Percentiles rank a stretch among this genome's conserved stretches.
phyloP scores from a whole-genome alignment of 495 filamentous ascomycete genomes.

The Penicillium maclennaniae region DNA sequence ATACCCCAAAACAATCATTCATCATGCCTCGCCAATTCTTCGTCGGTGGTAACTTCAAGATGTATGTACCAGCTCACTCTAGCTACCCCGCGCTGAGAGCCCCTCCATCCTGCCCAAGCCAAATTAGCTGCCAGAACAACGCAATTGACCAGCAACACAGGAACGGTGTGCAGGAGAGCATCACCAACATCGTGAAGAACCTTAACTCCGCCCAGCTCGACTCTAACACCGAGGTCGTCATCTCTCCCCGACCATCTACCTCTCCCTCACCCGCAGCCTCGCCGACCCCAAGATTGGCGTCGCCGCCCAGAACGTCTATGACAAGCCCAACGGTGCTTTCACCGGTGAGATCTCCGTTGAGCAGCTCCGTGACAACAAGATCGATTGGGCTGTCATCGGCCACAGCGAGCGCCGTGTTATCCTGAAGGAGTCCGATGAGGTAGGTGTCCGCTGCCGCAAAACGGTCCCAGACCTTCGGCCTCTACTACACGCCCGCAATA shows the following conservation, averaged over 20 bases:
- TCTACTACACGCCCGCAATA: background rate
- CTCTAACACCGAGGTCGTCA: slow-evolving; percentile 69
- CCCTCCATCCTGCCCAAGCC: slow-evolving; percentile 14
- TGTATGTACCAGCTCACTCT: slow-evolving; percentile 50
- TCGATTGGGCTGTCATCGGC: slow-evolving; percentile 86
- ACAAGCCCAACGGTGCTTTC: slow-evolving; percentile 95
- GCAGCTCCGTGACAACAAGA: slow-evolving; percentile 81
- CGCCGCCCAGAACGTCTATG: slow-evolving; percentile 91
- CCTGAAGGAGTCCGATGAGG: slow-evolving; percentile 74
- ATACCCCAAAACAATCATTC: slow-evolving; percentile 12
- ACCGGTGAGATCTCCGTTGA: slow-evolving; percentile 92
- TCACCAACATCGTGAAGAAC: slow-evolving; percentile 81
- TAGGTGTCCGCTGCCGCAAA: slow-evolving; percentile 23
- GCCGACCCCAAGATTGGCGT: slow-evolving; percentile 69
- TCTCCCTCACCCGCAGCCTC: slow-evolving; percentile 74
- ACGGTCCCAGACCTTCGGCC: background rate
- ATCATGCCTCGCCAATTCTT: slow-evolving; percentile 96
- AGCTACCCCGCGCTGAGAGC: slow-evolving; percentile 16
- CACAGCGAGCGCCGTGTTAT: slow-evolving; percentile 91
- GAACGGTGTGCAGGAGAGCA: slow-evolving; percentile 86
- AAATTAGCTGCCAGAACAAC: background rate
- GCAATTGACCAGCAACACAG: slow-evolving; percentile 40
- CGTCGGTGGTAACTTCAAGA: slow-evolving; percentile 99
- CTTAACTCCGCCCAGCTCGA: slow-evolving; percentile 71
- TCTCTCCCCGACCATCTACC: slow-evolving; percentile 86